Evolutionary conservation across 495 filamentous ascomycete genomes (phyloP).

Genomic region (Acidomyces sp.): DNA sequence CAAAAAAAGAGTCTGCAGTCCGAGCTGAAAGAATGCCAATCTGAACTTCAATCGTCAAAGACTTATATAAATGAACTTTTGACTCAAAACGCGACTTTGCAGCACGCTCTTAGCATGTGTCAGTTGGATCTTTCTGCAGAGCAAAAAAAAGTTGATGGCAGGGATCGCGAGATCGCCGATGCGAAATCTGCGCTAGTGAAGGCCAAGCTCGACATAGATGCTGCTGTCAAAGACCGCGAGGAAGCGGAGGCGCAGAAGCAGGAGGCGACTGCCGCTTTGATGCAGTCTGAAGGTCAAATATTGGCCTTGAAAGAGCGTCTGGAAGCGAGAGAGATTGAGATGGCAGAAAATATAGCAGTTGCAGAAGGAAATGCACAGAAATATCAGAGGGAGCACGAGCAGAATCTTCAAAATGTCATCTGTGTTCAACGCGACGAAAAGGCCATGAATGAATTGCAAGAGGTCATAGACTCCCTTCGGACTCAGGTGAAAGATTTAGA

Average conservation of each 20-base stretch:
- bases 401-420: constrained; percentile 18
- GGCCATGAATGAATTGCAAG: constrained; percentile 38
- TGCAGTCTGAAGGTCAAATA: constrained; percentile 6
- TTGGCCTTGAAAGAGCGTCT: constrained; percentile 4
- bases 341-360: constrained; percentile 25
- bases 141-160: constrained; percentile 15
- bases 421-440: constrained; percentile 35
- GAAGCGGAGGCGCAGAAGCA: constrained; percentile 12
- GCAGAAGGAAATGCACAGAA: constrained; percentile 25
- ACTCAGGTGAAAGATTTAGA: constrained; percentile 38
- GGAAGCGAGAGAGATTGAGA: constrained; percentile 17
- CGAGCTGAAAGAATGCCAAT: constrained; percentile 23
- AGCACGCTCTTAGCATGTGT: constrained; percentile 5
- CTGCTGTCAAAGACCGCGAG: constrained; percentile 6
- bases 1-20: constrained; percentile 44
- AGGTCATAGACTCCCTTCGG: constrained; percentile 39
- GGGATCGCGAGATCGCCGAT: constrained; percentile 5
- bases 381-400: constrained; percentile 11
- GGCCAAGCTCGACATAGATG: background rate
- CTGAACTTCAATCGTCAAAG: constrained; percentile 18
- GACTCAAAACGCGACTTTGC: constrained; percentile 13
- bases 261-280: constrained; percentile 4
- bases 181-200: constrained; percentile 15
- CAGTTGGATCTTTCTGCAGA: constrained; percentile 14
- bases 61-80: constrained; percentile 16